Evolutionary conservation across 2,329 filamentous ascomycete species (phyloP), one percentile per base, ranked within the genome.

Genomic region (Pseudomassariella vexata): DNA sequence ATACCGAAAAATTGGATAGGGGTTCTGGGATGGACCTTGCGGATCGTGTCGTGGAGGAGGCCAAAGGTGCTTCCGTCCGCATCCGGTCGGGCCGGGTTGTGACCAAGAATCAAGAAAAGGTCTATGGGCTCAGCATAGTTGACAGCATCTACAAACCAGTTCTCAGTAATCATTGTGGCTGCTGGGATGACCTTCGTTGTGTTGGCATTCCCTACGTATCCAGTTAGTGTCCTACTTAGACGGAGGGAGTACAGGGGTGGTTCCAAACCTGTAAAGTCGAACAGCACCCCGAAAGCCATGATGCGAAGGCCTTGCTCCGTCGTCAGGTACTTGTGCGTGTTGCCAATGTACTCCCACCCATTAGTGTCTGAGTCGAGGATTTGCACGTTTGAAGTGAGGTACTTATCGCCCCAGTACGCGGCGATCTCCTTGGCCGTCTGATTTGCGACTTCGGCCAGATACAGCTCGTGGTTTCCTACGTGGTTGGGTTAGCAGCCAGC

Each of bases 381-480:
- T 46, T 66, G 59, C 26, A 66, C 63, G 34, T 66, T 66, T 39
- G 62, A 66, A 2, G 63, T 67, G 34, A 66, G 46, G 27, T 66
- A 66, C 19, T 51, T 59, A 31, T 66, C 60, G 15, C 61, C 62
- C 57, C 63, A 83, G 37, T 69, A 65, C 34, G 66, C 68, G 22
- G 72, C 68, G 44, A 81, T 79, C 31, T 74, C 65, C 38, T 61
- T 61, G 48, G 78, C 75, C 8, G 73, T 73, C 45, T 81, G 68
- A 39, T 79, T 79, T 1, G 78, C 70, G 30, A 81, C 68, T 19
- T 75, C 68, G 8, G 70, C 68, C 8, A 77, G 64, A 47, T 82
- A 81, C 6, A 83, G 66, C 55, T 82, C 79, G 43, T 83, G 78
- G 48, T 82, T 81, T 3, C 74, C 53, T 55, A 22, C 1, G 12